phyloP scores from a whole-genome alignment of 2,329 filamentous ascomycete species.

The Ascochyta clinopodiicola region DNA sequence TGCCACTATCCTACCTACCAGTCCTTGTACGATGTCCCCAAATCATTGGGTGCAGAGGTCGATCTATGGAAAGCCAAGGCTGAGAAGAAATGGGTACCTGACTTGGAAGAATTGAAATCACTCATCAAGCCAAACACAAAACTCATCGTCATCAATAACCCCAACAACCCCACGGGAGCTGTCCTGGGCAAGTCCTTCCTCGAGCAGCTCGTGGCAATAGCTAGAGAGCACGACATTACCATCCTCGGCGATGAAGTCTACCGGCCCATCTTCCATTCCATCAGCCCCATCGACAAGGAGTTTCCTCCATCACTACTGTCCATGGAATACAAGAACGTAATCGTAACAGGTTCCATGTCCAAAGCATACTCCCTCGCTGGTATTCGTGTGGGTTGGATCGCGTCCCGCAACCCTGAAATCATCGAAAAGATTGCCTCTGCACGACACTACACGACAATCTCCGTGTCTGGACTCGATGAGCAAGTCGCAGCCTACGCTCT shows the following conservation, averaged over 20 bases:
- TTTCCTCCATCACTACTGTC: slow-evolving; percentile 73
- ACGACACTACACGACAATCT: slow-evolving; percentile 85
- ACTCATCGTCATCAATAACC: slow-evolving; percentile 74
- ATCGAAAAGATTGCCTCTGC: slow-evolving; percentile 69
- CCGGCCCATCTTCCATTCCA: slow-evolving; percentile 79
- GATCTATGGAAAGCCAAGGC: slow-evolving; percentile 75
- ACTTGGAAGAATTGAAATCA: slow-evolving; percentile 68
- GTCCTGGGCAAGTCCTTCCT: slow-evolving; percentile 69
- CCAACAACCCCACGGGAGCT: slow-evolving; percentile 82
- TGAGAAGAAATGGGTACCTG: slow-evolving; percentile 70
- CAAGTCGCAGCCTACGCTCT: slow-evolving; percentile 78
- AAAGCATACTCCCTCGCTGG: slow-evolving; percentile 87
- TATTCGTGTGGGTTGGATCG: slow-evolving; percentile 83
- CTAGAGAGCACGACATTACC: slow-evolving; percentile 66
- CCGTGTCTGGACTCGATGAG: slow-evolving; percentile 83
- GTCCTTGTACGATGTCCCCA: slow-evolving; percentile 78
- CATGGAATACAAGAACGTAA: slow-evolving; percentile 72
- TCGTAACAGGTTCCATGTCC: slow-evolving; percentile 81
- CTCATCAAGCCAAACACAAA: slow-evolving; percentile 75
- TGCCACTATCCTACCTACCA: slow-evolving; percentile 86
- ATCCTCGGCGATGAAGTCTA: slow-evolving; percentile 84
- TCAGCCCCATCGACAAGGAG: slow-evolving; percentile 59
- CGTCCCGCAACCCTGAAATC: slow-evolving; percentile 67
- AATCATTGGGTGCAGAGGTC: slow-evolving; percentile 76
- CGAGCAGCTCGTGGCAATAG: slow-evolving; percentile 67